Percentiles rank a stretch among this genome's conserved stretches.
Evolutionary conservation across 2,329 filamentous ascomycete species (phyloP).

Genomic region (Pseudogymnoascus verrucosus): DNA sequence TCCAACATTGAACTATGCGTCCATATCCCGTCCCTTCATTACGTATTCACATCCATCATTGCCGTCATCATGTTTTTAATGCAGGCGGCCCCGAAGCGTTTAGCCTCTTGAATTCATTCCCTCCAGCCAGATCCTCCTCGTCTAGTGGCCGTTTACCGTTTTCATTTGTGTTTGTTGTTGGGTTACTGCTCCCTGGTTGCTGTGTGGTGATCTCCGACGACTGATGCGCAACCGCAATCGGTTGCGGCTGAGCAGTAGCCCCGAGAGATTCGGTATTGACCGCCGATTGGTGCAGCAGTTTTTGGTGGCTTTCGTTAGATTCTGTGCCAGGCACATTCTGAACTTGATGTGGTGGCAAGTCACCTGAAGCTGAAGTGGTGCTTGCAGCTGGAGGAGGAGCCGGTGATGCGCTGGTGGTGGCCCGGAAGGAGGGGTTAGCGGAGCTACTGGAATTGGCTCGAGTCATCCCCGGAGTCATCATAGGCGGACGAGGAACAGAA

Average conservation of each 20-base stretch:
- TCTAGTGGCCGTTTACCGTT: conserved; percentile 20
- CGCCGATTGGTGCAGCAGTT: not conserved
- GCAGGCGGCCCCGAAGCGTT: conserved; percentile 17
- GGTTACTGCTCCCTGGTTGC: not conserved
- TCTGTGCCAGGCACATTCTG: not conserved
- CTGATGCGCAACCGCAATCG: not conserved
- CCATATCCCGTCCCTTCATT: conserved; percentile 2
- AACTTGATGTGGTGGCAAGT: not conserved
- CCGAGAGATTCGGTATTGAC: not conserved
- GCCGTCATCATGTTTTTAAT: conserved; percentile 16
- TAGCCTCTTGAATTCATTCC: conserved; percentile 16
- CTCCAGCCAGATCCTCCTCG: conserved; percentile 14
- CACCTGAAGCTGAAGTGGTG: conserved; percentile 9
- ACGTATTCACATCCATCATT: conserved; percentile 4
- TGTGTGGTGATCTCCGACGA: not conserved
- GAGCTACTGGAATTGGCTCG: conserved; percentile 20
- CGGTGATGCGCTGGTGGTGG: conserved; percentile 13
- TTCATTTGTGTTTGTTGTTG: conserved; percentile 11
- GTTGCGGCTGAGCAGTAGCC: not conserved
- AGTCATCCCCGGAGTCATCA: conserved; percentile 21
- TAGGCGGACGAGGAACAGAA: conserved; percentile 24
- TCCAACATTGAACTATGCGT: not conserved
- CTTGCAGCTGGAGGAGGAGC: conserved; percentile 20
- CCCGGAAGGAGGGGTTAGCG: conserved; percentile 13
- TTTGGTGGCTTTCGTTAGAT: not conserved